These are phyloP conservation scores for Lasiosphaeria ovina DNA, from an alignment of 495 filamentous ascomycete genomes.

Conservation along the genomic window DNA sequence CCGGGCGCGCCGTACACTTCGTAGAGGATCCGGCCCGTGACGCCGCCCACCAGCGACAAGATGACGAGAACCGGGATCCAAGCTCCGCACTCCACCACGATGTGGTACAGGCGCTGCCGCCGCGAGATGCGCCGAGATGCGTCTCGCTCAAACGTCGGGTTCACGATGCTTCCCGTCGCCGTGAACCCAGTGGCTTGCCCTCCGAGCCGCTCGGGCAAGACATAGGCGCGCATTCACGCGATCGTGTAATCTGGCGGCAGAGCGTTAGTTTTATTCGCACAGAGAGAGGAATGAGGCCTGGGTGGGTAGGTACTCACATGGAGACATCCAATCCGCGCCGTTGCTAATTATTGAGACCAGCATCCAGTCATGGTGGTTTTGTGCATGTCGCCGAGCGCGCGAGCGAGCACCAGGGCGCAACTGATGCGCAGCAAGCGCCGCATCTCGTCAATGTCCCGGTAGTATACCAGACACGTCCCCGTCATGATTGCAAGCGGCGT, in stretches of 20 bases:
- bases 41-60: background rate
- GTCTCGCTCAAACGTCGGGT: background rate
- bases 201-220: background rate
- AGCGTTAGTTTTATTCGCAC: background rate
- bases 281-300: background rate
- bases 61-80: slow-evolving; percentile 4
- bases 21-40: background rate
- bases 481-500: background rate
- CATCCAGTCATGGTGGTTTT: background rate
- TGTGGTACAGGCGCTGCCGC: background rate
- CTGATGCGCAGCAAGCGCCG: background rate
- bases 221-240: background rate
- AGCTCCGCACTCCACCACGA: slow-evolving; percentile 1
- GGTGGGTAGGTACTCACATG: background rate
- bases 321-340: background rate
- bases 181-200: background rate
- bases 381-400: background rate
- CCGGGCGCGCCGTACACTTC: background rate
- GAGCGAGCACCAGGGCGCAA: background rate
- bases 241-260: background rate
- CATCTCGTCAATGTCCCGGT: background rate
- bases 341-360: background rate
- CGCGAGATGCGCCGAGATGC: background rate
- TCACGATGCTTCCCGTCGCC: background rate
- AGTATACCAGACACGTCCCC: background rate